A percentile compares a stretch with the other conserved stretches of the same genome.
Evolutionary conservation across 768 basidiomycete genomes (phyloP).

Genomic region (Tremella yokohamensis): DNA sequence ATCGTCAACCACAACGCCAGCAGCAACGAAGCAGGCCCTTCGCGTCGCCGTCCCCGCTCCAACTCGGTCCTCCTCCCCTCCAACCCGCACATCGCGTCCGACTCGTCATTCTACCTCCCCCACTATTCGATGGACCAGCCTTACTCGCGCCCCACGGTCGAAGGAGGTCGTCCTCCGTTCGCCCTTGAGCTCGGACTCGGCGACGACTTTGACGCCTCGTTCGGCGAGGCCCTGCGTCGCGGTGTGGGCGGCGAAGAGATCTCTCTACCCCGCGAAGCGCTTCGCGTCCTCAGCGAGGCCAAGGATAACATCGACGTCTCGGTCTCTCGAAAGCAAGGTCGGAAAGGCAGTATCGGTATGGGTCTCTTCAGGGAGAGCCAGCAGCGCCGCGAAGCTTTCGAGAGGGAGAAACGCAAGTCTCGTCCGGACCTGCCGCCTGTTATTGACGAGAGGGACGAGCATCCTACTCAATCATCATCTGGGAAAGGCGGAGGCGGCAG

Average conservation of each 20-base stretch:
- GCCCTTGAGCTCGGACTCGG: slow-evolving; percentile 49
- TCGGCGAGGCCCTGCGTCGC: slow-evolving; percentile 42
- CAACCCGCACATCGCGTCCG: slow-evolving; percentile 1
- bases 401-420: neutral
- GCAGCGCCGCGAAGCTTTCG: neutral
- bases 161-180: slow-evolving; percentile 7
- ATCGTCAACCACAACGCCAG: neutral
- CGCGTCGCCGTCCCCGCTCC: slow-evolving; percentile 9
- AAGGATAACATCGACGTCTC: slow-evolving; percentile 36
- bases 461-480: too few relatives aligned
- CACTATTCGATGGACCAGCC: slow-evolving; percentile 47
- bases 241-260: slow-evolving; percentile 41
- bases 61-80: slow-evolving; percentile 35
- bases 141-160: slow-evolving; percentile 30
- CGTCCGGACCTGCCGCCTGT: too few relatives aligned
- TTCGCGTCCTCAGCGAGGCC: slow-evolving; percentile 40
- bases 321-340: slow-evolving; percentile 35
- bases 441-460: too few relatives aligned
- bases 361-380: slow-evolving; percentile 52
- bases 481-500: too few relatives aligned
- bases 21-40: neutral
- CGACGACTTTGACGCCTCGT: slow-evolving; percentile 45
- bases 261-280: slow-evolving; percentile 40
- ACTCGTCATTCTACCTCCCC: slow-evolving; percentile 34
- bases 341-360: slow-evolving; percentile 53